Evolutionary conservation across 805 yeast genomes (phyloP).

Genomic region (Hagleromyces aurorensis): DNA sequence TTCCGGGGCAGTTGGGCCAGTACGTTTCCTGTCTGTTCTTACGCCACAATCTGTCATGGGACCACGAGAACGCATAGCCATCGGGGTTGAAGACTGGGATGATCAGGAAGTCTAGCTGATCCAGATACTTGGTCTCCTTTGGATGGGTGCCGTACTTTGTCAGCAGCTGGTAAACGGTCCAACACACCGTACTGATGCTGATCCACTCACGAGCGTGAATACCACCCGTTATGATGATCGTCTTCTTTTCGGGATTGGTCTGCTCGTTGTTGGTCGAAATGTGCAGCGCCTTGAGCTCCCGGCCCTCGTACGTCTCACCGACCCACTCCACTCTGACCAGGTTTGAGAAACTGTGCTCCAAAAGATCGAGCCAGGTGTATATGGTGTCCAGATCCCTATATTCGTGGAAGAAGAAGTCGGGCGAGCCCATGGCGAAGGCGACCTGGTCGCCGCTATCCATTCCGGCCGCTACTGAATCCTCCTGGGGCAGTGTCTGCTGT

Average conservation of each 20-base stretch:
- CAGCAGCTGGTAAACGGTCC: slow-evolving; percentile 41
- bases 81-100: slow-evolving; percentile 87
- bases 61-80: slow-evolving; percentile 84
- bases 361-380: slow-evolving; percentile 59
- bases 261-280: slow-evolving; percentile 42
- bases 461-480: not conserved
- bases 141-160: slow-evolving; percentile 36
- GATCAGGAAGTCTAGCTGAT: slow-evolving; percentile 61
- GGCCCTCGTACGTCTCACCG: slow-evolving; percentile 71
- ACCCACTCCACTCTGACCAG: slow-evolving; percentile 55
- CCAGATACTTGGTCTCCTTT: slow-evolving; percentile 40
- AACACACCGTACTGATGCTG: slow-evolving; percentile 61
- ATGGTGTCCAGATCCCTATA: slow-evolving; percentile 63
- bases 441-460: slow-evolving; percentile 4
- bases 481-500: slow-evolving; percentile 45
- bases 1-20: slow-evolving; percentile 62
- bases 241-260: slow-evolving; percentile 40
- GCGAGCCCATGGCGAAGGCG: slow-evolving; percentile 10
- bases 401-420: slow-evolving; percentile 59
- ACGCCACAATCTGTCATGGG: slow-evolving; percentile 73
- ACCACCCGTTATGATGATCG: slow-evolving; percentile 75
- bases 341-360: slow-evolving; percentile 56
- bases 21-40: slow-evolving; percentile 77
- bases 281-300: slow-evolving; percentile 61
- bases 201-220: slow-evolving; percentile 91